Conservation (phyloP, 2,329 filamentous ascomycete genomes). For the Thielaviopsis ethacetica region DNA sequence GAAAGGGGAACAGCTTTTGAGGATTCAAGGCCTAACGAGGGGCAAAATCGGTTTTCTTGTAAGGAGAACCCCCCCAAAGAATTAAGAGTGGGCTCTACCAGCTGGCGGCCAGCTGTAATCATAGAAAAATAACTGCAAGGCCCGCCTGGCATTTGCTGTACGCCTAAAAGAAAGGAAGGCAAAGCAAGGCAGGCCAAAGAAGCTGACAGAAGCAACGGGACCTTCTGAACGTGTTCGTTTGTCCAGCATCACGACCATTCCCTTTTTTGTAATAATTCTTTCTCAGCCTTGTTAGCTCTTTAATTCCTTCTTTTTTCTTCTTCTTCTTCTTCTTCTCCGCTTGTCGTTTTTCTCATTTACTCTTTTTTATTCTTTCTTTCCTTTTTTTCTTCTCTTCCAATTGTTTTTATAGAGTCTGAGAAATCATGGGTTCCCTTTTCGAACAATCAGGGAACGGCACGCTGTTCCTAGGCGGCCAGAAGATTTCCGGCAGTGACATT, state of each 20-base stretch:
- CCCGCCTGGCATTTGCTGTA: neutral
- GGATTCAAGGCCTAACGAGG: neutral
- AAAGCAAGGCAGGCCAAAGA: slow-evolving; percentile 1
- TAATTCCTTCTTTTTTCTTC: neutral
- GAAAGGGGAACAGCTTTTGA: neutral
- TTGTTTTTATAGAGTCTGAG: neutral
- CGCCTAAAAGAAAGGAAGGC: neutral
- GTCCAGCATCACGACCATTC: slow-evolving; percentile 3
- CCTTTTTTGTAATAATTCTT: slow-evolving; percentile 1
- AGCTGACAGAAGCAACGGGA: slow-evolving; percentile 12
- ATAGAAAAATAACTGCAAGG: neutral
- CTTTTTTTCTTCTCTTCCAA: slow-evolving; percentile 1
- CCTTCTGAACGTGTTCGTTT: slow-evolving; percentile 10
- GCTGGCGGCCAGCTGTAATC: neutral
- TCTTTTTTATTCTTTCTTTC: neutral
- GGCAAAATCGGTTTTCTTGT: neutral
- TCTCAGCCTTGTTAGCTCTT: neutral
- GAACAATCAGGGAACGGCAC: slow-evolving; percentile 91
- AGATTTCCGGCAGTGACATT: slow-evolving; percentile 94
- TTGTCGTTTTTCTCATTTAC: slow-evolving; percentile 3
- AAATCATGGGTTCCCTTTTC: slow-evolving; percentile 79
- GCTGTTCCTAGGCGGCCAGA: slow-evolving; percentile 89
- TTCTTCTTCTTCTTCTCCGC: slow-evolving; percentile 1
- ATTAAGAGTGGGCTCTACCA: neutral
- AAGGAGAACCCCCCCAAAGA: neutral